Percentiles rank a stretch among this genome's conserved stretches.
Conservation (phyloP, 306 rosid species). For the Fagus sylvatica region DNA sequence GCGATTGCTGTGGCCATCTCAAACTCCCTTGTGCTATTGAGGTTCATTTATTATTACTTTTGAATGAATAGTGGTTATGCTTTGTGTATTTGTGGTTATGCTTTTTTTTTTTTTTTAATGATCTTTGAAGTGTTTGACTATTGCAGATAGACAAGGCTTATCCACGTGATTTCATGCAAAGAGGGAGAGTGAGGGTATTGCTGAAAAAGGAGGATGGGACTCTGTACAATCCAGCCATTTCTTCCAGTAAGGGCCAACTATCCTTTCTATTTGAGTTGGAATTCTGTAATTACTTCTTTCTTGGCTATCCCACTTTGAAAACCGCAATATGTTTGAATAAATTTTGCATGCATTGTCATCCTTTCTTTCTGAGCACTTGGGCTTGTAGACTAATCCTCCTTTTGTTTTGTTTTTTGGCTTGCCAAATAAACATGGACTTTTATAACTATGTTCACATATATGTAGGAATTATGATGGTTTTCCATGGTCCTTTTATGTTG, state of each 20-base stretch:
- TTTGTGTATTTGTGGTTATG: not conserved
- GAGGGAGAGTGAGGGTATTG: constrained; percentile 79
- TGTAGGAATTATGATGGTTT: not conserved
- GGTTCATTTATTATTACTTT: constrained; percentile 36
- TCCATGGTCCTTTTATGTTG: not conserved
- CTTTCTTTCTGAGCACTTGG: not conserved
- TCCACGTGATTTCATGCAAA: constrained; percentile 90
- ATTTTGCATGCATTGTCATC: not conserved
- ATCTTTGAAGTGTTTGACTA: constrained; percentile 8
- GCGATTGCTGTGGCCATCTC: constrained; percentile 77
- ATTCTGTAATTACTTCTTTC: not conserved
- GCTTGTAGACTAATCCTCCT: not conserved
- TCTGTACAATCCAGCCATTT: constrained; percentile 55
- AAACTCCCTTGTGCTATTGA: constrained; percentile 75
- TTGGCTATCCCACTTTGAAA: not conserved
- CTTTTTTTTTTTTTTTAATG: not conserved
- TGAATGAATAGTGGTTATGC: not conserved
- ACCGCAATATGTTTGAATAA: not conserved
- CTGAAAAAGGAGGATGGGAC: constrained; percentile 83
- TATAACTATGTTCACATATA: not conserved
- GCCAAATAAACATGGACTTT: not conserved
- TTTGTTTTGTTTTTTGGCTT: not conserved
- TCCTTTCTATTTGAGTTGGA: not conserved
- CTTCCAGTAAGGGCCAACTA: constrained; percentile 56
- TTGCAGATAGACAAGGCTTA: constrained; percentile 78